Base-by-base conservation (phyloP, 2,329 filamentous ascomycete genomes). In the Fusarium sp. region DNA sequence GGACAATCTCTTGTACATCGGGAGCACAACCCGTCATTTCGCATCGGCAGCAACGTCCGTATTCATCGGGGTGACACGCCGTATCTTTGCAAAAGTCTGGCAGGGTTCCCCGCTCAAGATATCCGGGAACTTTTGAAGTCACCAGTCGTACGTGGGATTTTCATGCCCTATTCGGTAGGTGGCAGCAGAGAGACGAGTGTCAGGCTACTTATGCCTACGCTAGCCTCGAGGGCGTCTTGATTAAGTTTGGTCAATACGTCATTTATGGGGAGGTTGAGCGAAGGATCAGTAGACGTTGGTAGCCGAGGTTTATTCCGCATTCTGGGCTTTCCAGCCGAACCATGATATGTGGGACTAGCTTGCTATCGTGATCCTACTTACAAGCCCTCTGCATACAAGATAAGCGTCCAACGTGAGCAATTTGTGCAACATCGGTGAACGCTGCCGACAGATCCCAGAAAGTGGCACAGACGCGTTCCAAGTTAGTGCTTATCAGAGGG, bases 51-150 rank as follows among this genome's bases (percentile, higher is more conserved):
- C 27, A 18, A 36, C n/a, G 28, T 41, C 66, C 65, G 65, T 11
- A 11, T 54, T 62, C 11, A 65, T 69, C 61, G 16, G 61, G 55
- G 27, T 31, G 9, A 67, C 52, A 31, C 39, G 41, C 39, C 28
- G 13, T 13, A 30, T 30, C 7, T 43, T 43, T 56, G 37, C 44
- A 51, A 43, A 39, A 13, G 44, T 36, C 36, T 41, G 34, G 59
- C 67, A 70, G 67, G 67, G 67, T 70, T 70, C 67, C 67, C 67
- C 67, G 67, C 67, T 67, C 51, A 3, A 8, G 11, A 34, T 57
- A 48, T 56, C 37, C 40, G 8, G 63, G 67, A 46, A 70, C 67
- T 61, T 71, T 70, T 70, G 67, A 58, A 56, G 27, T 9, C 18
- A 23, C 11, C n/a, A 36, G 46, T 57, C 36, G 36, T 36, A 58